Percentiles rank a stretch among this genome's conserved stretches.
phyloP scores from a whole-genome alignment of 129 eudicot species.

The Helianthus annuus region DNA sequence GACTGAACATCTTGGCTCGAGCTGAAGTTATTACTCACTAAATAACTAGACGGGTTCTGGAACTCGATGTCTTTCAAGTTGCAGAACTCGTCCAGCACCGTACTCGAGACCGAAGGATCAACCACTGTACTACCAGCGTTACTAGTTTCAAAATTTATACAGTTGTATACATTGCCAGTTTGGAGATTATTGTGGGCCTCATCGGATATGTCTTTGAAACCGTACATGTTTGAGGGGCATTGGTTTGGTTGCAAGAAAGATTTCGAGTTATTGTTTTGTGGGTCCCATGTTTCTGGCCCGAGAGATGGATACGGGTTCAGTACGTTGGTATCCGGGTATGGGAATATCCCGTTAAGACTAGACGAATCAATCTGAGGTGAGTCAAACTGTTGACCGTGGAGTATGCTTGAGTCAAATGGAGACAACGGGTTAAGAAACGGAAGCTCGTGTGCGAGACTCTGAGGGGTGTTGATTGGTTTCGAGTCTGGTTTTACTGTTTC shows the following conservation, averaged over 20 bases:
- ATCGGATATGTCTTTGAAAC: slow-evolving; percentile 56
- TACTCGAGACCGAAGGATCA: slow-evolving; percentile 78
- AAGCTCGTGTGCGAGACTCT: slow-evolving; percentile 29
- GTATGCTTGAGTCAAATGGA: slow-evolving; percentile 45
- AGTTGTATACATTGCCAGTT: slow-evolving; percentile 57
- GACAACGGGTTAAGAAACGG: slow-evolving; percentile 35
- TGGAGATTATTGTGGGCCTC: slow-evolving; percentile 47
- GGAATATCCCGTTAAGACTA: slow-evolving; percentile 46
- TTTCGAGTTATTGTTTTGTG: slow-evolving; percentile 33
- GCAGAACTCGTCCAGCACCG: slow-evolving; percentile 67
- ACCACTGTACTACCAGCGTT: slow-evolving; percentile 45
- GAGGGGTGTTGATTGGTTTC: slow-evolving; percentile 34
- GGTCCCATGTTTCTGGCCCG: slow-evolving; percentile 61
- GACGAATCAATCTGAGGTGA: slow-evolving; percentile 51
- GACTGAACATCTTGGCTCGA: slow-evolving; percentile 95
- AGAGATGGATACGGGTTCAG: slow-evolving; percentile 40
- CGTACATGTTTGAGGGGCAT: slow-evolving; percentile 31
- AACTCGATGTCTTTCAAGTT: slow-evolving; percentile 61
- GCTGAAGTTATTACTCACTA: slow-evolving; percentile 68
- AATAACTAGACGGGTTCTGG: slow-evolving; percentile 69
- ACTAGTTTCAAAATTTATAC: slow-evolving; percentile 71
- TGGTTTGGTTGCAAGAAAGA: slow-evolving; percentile 37
- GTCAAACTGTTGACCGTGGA: slow-evolving; percentile 45
- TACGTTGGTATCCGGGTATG: slow-evolving; percentile 41
- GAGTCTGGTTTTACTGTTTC: background rate